A percentile compares a stretch with the other conserved stretches of the same genome.
Conservation (phyloP, 2,329 filamentous ascomycete species). For the Zopfia rhizophila region DNA sequence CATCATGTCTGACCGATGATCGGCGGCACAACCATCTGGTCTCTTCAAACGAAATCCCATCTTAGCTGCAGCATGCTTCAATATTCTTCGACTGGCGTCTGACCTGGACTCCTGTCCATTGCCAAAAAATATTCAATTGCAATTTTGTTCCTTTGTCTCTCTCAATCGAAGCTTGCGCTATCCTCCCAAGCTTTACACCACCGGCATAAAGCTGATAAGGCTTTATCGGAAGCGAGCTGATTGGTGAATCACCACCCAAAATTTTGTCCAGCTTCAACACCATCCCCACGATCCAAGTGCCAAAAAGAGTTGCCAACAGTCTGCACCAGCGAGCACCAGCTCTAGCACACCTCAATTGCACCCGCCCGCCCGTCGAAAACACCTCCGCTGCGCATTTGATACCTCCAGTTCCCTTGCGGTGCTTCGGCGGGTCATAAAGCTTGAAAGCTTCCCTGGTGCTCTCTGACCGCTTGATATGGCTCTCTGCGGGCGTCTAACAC, state of each 20-base stretch:
- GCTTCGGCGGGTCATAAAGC: conserved; percentile 35
- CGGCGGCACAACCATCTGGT: conserved; percentile 24
- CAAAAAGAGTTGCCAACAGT: conserved; percentile 37
- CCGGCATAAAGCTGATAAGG: conserved; percentile 38
- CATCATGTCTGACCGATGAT: conserved; percentile 11
- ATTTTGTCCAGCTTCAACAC: conserved; percentile 43
- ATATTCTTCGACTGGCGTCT: no score
- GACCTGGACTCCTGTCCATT: no score
- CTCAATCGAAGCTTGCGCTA: background rate
- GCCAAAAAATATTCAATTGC: no score
- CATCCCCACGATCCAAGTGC: conserved; percentile 45
- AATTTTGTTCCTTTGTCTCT: no score
- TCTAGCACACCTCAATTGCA: conserved; percentile 44
- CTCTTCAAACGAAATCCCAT: conserved; percentile 6
- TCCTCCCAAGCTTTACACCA: conserved; percentile 17
- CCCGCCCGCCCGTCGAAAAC: conserved; percentile 29
- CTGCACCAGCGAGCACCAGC: conserved; percentile 41
- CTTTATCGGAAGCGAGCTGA: conserved; percentile 42
- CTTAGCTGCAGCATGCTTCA: conserved; percentile 10
- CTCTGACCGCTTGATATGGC: conserved; percentile 49
- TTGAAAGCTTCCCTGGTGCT: conserved; percentile 41
- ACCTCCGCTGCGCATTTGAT: conserved; percentile 29
- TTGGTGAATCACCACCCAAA: conserved; percentile 39
- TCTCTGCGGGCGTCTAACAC: conserved; percentile 54
- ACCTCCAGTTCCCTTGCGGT: conserved; percentile 24